These are phyloP conservation scores for Mycena citricolor DNA, from an alignment of 1,284 basidiomycete genomes.

Conservation along the genomic window DNA sequence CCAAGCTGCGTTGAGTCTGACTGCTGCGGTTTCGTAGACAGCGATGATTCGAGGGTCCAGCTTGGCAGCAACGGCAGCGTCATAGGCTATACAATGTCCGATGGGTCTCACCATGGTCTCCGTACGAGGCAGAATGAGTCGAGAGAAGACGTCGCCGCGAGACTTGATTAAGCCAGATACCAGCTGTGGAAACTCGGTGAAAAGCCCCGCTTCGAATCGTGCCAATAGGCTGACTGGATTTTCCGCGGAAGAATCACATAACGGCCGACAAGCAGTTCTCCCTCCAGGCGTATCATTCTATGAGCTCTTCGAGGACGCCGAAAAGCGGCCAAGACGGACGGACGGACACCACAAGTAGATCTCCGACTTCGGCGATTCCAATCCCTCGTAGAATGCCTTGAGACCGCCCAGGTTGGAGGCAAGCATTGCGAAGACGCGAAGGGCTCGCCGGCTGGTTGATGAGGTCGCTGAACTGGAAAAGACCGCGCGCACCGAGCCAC, in stretches of 20 bases:
- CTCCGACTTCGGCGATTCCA: too few relatives aligned
- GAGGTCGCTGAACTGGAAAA: slow-evolving; percentile 39
- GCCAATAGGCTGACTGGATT: slow-evolving; percentile 26
- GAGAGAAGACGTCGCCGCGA: slow-evolving; percentile 24
- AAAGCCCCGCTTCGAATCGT: slow-evolving; percentile 16
- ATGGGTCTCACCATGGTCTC: slow-evolving; percentile 29
- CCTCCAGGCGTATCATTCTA: too few relatives aligned
- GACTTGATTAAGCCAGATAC: slow-evolving; percentile 19
- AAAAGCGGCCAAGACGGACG: too few relatives aligned
- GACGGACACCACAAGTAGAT: slow-evolving; percentile 37
- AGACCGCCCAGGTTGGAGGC: too few relatives aligned
- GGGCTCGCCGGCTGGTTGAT: background rate
- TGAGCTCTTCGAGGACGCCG: too few relatives aligned
- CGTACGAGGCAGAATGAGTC: slow-evolving; percentile 28
- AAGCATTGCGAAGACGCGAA: too few relatives aligned
- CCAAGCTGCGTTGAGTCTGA: slow-evolving; percentile 28
- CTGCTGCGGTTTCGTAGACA: slow-evolving; percentile 25
- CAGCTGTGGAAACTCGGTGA: slow-evolving; percentile 16
- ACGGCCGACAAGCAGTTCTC: too few relatives aligned
- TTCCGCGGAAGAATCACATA: too few relatives aligned
- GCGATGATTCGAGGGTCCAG: slow-evolving; percentile 24
- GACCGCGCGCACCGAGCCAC: slow-evolving; percentile 42
- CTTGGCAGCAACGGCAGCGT: slow-evolving; percentile 27
- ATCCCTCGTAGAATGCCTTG: too few relatives aligned
- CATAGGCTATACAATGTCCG: slow-evolving; percentile 34